These are phyloP conservation scores for Apiospora saccharicola DNA, from an alignment of 2,329 filamentous ascomycete species.

Conservation along the genomic window DNA sequence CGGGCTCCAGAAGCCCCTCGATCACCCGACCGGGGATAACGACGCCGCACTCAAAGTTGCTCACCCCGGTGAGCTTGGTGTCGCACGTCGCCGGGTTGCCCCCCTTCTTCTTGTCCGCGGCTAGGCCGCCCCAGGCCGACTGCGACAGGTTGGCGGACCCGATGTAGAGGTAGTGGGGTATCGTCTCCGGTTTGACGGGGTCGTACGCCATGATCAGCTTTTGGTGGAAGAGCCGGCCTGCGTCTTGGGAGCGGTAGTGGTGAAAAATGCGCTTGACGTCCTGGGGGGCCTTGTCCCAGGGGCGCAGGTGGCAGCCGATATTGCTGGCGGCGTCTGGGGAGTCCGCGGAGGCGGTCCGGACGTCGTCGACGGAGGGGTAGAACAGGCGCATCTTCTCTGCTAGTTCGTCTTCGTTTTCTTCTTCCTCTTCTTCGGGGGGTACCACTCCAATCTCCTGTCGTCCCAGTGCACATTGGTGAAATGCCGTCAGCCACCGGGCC, in stretches of 20 bases:
- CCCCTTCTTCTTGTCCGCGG: constrained; percentile 31
- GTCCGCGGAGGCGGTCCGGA: constrained; percentile 28
- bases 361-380: constrained; percentile 35
- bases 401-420: background rate
- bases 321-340: constrained; percentile 34
- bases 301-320: constrained; percentile 36
- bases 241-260: constrained; percentile 37
- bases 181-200: constrained; percentile 10
- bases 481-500: constrained; percentile 35
- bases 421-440: constrained; percentile 21
- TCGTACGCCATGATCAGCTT: constrained; percentile 36
- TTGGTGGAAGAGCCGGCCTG: constrained; percentile 37
- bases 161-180: constrained; percentile 37
- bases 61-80: constrained; percentile 34
- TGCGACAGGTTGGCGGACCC: constrained; percentile 37
- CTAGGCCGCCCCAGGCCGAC: constrained; percentile 36
- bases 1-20: constrained; percentile 32
- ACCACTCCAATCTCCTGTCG: constrained; percentile 26
- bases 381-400: constrained; percentile 33
- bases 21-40: constrained; percentile 35
- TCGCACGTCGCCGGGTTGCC: constrained; percentile 33
- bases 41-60: constrained; percentile 38
- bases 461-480: constrained; percentile 35
- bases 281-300: constrained; percentile 32
- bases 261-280: constrained; percentile 35